A percentile compares a stretch with the other conserved stretches of the same genome.
Conservation (phyloP, 768 basidiomycete genomes). For the Termitomyces titanicus region DNA sequence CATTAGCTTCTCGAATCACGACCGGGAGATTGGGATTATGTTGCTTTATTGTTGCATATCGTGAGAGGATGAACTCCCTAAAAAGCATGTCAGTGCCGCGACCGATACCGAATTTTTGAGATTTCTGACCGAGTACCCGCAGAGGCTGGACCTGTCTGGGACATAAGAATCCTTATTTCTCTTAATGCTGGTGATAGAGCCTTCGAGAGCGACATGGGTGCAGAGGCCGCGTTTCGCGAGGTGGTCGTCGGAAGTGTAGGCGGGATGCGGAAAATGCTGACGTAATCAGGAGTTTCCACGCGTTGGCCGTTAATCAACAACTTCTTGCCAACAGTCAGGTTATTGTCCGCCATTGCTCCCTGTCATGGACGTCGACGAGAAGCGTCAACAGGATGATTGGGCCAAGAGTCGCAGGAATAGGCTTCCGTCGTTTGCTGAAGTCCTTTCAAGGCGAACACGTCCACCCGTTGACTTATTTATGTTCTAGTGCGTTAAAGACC, state of each 20-base stretch:
- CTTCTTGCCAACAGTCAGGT: slow-evolving; percentile 27
- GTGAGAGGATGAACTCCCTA: slow-evolving; percentile 77
- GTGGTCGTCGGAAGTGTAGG: background rate
- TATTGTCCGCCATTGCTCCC: slow-evolving; percentile 10
- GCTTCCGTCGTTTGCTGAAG: slow-evolving; percentile 87
- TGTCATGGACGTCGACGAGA: slow-evolving; percentile 56
- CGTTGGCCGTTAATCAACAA: slow-evolving; percentile 19
- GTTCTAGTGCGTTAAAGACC: slow-evolving; percentile 78
- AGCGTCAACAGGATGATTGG: slow-evolving; percentile 70
- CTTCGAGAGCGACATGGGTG: slow-evolving; percentile 62
- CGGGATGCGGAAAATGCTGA: slow-evolving; percentile 22
- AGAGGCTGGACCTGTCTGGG: slow-evolving; percentile 72
- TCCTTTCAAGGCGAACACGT: slow-evolving; percentile 83
- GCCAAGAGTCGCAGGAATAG: slow-evolving; percentile 66
- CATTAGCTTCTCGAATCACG: slow-evolving; percentile 74
- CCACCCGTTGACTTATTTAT: slow-evolving; percentile 98
- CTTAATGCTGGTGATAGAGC: slow-evolving; percentile 74
- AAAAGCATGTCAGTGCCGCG: slow-evolving; percentile 8
- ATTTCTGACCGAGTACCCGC: slow-evolving; percentile 68
- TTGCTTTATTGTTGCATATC: slow-evolving; percentile 74
- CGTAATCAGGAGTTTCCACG: slow-evolving; percentile 28
- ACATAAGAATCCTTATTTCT: slow-evolving; percentile 79
- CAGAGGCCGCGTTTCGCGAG: background rate
- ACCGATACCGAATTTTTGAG: background rate
- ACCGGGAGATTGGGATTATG: slow-evolving; percentile 86